phyloP scores from a whole-genome alignment of 208 protist species.

The Trypanosoma congolense region DNA sequence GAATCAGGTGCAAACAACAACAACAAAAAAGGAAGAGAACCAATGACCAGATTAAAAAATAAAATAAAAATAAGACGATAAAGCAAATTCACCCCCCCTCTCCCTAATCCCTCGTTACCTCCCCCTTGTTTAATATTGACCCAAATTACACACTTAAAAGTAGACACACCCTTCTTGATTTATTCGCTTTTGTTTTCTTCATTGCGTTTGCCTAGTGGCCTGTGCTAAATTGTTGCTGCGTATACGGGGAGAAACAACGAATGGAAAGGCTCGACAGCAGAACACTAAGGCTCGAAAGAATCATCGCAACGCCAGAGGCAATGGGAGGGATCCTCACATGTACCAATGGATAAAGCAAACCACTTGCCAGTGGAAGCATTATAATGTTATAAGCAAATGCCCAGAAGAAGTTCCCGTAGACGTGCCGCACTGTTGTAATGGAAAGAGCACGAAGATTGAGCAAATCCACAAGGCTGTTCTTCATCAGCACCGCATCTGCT shows the following conservation, averaged over 20 bases:
- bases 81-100: too few species aligned
- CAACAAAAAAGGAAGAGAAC: too few species aligned
- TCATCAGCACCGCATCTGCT: constrained; percentile 79
- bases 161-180: too few species aligned
- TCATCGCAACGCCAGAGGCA: constrained; percentile 70
- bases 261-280: constrained; percentile 70
- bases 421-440: constrained; percentile 52
- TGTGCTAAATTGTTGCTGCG: constrained; percentile 26
- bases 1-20: too few species aligned
- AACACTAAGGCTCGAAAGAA: constrained; percentile 74
- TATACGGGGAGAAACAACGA: constrained; percentile 52
- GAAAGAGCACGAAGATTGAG: constrained; percentile 63
- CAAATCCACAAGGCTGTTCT: constrained; percentile 68
- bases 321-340: constrained; percentile 65
- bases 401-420: constrained; percentile 89
- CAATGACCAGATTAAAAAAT: background rate
- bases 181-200: too few species aligned
- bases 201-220: too few species aligned
- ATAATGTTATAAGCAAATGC: constrained; percentile 85
- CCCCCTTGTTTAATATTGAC: background rate
- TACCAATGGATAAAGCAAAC: constrained; percentile 64
- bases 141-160: background rate
- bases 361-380: constrained; percentile 82
- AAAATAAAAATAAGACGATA: background rate
- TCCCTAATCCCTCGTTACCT: too few species aligned